Conservation (phyloP, 164 flowering plant species). For the Brasenia schreberi region DNA sequence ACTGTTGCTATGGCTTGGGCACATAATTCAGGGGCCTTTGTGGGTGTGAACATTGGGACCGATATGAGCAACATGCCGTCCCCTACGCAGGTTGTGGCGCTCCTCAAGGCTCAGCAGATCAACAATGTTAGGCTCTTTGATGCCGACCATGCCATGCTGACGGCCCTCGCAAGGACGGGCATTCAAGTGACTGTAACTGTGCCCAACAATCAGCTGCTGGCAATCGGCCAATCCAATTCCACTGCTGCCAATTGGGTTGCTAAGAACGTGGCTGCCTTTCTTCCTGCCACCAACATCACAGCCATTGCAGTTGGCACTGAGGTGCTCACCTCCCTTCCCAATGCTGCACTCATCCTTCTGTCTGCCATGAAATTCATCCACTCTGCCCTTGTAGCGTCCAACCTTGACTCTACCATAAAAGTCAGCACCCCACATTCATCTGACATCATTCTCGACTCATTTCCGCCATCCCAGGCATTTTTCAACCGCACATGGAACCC, state of each 20-base stretch:
- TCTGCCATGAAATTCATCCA: slow-evolving; percentile 58
- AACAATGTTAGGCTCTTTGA: slow-evolving; percentile 65
- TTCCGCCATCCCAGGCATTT: slow-evolving; percentile 88
- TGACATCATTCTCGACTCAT: slow-evolving; percentile 68
- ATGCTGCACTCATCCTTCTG: slow-evolving; percentile 80
- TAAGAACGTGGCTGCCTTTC: slow-evolving; percentile 54
- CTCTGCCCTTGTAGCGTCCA: slow-evolving; percentile 68
- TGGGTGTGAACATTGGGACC: slow-evolving; percentile 83
- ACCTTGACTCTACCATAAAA: slow-evolving; percentile 54
- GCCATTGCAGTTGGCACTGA: slow-evolving; percentile 82
- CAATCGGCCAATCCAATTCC: slow-evolving; percentile 82
- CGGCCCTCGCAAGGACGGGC: slow-evolving; percentile 68
- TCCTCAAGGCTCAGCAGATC: slow-evolving; percentile 73
- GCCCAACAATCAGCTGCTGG: slow-evolving; percentile 70
- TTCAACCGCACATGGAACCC: slow-evolving; percentile 70
- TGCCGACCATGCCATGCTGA: slow-evolving; percentile 68
- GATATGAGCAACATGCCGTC: slow-evolving; percentile 70
- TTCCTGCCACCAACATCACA: slow-evolving; percentile 78
- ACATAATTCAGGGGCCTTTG: slow-evolving; percentile 39
- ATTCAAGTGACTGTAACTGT: slow-evolving; percentile 45
- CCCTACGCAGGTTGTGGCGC: slow-evolving; percentile 79
- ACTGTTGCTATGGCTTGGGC: no score
- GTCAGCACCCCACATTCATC: slow-evolving; percentile 80
- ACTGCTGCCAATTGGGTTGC: slow-evolving; percentile 90
- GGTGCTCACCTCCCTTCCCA: slow-evolving; percentile 58